Conservation (phyloP, 805 yeast genomes). For the Candida ovalis region DNA sequence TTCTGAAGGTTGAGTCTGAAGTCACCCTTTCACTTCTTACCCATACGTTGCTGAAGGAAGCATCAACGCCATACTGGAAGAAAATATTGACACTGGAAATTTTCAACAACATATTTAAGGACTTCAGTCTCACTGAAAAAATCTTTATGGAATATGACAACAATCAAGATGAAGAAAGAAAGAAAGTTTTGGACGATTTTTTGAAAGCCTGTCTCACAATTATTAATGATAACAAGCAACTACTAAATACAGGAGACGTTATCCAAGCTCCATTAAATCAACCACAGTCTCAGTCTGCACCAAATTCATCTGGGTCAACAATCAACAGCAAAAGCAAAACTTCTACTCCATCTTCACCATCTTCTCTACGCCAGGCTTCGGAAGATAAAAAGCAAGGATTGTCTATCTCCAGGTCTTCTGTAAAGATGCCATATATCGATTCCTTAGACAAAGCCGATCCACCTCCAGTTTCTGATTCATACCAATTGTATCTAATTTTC, state of each 20-base stretch:
- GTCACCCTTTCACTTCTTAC: constrained; percentile 73
- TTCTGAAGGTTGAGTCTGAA: constrained; percentile 73
- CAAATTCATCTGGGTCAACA: constrained; percentile 5
- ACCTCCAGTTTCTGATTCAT: constrained; percentile 62
- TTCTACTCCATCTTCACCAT: constrained; percentile 7
- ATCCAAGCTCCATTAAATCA: constrained; percentile 27
- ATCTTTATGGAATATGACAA: constrained; percentile 65
- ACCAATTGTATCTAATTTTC: constrained; percentile 55
- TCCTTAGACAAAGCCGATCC: constrained; percentile 78
- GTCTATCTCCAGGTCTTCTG: constrained; percentile 39
- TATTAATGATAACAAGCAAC: constrained; percentile 28
- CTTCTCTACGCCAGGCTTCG: constrained; percentile 8
- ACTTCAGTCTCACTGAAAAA: constrained; percentile 45
- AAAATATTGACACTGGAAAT: constrained; percentile 71
- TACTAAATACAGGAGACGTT: constrained; percentile 34
- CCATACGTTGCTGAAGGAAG: constrained; percentile 60
- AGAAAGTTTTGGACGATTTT: constrained; percentile 57
- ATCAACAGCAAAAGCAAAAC: constrained; percentile 2
- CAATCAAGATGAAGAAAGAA: constrained; percentile 44
- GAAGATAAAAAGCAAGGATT: constrained; percentile 27
- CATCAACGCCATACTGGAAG: constrained; percentile 65
- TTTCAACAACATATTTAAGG: constrained; percentile 54
- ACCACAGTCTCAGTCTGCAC: constrained; percentile 11
- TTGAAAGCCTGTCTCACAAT: constrained; percentile 40
- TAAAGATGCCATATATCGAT: constrained; percentile 61